Conservation (phyloP, 495 filamentous ascomycete genomes). For the Penicillium manginii region DNA sequence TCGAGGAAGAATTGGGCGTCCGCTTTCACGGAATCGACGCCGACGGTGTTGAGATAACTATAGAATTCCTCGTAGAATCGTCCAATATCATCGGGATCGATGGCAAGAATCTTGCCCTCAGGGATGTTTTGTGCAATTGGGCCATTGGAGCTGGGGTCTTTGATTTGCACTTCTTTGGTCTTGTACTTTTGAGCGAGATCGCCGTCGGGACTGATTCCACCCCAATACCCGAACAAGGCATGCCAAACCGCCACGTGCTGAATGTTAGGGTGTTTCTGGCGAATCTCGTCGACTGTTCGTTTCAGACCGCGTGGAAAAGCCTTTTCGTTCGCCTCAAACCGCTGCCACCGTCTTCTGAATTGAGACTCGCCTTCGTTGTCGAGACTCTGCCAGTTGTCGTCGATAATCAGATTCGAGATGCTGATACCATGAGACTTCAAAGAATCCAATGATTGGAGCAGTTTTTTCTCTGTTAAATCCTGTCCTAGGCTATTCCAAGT, state of each 20-base stretch:
- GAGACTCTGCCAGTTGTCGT: slow-evolving; percentile 95
- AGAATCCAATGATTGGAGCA: slow-evolving; percentile 71
- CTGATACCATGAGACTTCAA: slow-evolving; percentile 74
- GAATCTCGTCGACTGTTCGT: slow-evolving; percentile 67
- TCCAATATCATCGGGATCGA: slow-evolving; percentile 71
- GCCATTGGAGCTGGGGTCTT: slow-evolving; percentile 58
- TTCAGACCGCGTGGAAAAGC: slow-evolving; percentile 82
- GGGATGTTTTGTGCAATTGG: slow-evolving; percentile 49
- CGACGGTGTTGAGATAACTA: slow-evolving; percentile 66
- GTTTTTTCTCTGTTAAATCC: slow-evolving; percentile 75
- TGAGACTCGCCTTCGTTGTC: slow-evolving; percentile 57
- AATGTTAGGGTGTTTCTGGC: slow-evolving; percentile 70
- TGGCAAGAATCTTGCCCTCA: slow-evolving; percentile 53
- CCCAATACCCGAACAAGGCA: slow-evolving; percentile 95
- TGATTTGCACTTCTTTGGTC: slow-evolving; percentile 66
- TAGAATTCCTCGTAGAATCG: slow-evolving; percentile 94
- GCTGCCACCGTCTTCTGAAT: slow-evolving; percentile 59
- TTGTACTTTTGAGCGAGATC: slow-evolving; percentile 77
- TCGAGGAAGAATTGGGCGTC: slow-evolving; percentile 90
- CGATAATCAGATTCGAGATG: slow-evolving; percentile 83
- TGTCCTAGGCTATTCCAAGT: slow-evolving; percentile 96
- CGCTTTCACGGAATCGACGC: slow-evolving; percentile 85
- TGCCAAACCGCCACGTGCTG: slow-evolving; percentile 94
- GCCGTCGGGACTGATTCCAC: slow-evolving; percentile 74
- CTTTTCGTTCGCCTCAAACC: slow-evolving; percentile 81